phyloP scores from a whole-genome alignment of 805 yeast species.

The Martiniozyma abietophila region DNA sequence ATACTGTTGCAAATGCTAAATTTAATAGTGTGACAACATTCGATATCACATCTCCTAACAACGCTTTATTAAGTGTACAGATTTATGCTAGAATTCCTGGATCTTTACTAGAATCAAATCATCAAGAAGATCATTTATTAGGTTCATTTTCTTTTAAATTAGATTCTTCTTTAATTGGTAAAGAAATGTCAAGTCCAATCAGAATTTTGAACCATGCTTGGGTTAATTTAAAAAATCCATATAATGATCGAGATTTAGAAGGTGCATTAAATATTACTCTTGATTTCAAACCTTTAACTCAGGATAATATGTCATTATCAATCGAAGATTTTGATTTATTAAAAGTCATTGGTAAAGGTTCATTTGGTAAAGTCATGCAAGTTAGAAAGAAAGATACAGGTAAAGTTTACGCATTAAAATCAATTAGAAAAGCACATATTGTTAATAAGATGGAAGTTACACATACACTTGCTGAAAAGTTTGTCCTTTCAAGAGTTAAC shows the following conservation, averaged over 20 bases:
- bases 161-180: conserved; percentile 14
- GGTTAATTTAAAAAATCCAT: conserved; percentile 27
- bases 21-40: conserved; percentile 89
- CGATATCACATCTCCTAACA: conserved; percentile 60
- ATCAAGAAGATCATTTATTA: conserved; percentile 58
- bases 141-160: conserved; percentile 63
- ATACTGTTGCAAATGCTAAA: conserved; percentile 65
- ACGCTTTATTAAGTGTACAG: conserved; percentile 50
- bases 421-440: conserved; percentile 88
- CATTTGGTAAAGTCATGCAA: conserved; percentile 98
- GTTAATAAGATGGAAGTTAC: conserved; percentile 91
- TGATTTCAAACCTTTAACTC: conserved; percentile 29
- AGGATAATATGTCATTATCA: conserved; percentile 42
- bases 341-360: conserved; percentile 96
- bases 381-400: conserved; percentile 93
- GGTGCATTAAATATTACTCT: conserved; percentile 33
- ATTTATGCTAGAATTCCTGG: conserved; percentile 73
- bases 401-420: conserved; percentile 89
- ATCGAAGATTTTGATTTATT: conserved; percentile 89
- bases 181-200: conserved; percentile 24
- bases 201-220: conserved; percentile 64
- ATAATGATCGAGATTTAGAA: conserved; percentile 22
- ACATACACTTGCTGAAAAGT: conserved; percentile 93
- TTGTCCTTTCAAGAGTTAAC: conserved; percentile 85
- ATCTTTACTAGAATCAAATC: conserved; percentile 34